Evolutionary conservation across 768 basidiomycete species (phyloP).

Genomic region (Trametes maxima): DNA sequence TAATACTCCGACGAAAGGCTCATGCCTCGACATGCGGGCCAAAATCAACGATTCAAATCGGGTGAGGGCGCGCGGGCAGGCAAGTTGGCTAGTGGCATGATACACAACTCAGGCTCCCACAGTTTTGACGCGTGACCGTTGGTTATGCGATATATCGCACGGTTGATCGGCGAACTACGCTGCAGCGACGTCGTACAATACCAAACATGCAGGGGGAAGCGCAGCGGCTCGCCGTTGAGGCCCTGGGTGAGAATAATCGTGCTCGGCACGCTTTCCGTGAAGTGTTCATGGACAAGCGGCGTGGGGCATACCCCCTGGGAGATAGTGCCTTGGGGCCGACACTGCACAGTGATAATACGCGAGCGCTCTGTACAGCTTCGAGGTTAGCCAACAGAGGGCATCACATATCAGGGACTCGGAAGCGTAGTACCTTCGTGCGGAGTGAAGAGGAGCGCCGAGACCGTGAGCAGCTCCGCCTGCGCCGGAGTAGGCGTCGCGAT

Average conservation of each 20-base stretch:
- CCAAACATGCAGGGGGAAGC: slow-evolving; percentile 84
- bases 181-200: slow-evolving; percentile 70
- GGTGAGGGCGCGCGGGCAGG: too few relatives aligned
- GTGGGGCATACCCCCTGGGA: slow-evolving; percentile 73
- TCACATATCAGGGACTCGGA: background rate
- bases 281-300: slow-evolving; percentile 63
- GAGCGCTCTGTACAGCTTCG: slow-evolving; percentile 61
- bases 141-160: slow-evolving; percentile 81
- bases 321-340: slow-evolving; percentile 69
- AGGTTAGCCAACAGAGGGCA: slow-evolving; percentile 6
- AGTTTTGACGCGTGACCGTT: slow-evolving; percentile 75
- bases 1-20: too few relatives aligned
- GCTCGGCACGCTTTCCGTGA: slow-evolving; percentile 58
- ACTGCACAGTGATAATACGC: slow-evolving; percentile 67
- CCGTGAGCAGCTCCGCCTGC: slow-evolving; percentile 64
- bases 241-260: slow-evolving; percentile 81
- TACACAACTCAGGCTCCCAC: too few relatives aligned
- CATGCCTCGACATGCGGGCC: too few relatives aligned
- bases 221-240: slow-evolving; percentile 76
- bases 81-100: too few relatives aligned
- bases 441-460: slow-evolving; percentile 74
- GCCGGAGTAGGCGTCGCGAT: slow-evolving; percentile 77
- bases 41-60: too few relatives aligned
- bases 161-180: slow-evolving; percentile 67
- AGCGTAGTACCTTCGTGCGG: slow-evolving; percentile 69